A percentile compares a stretch with the other conserved stretches of the same genome.
These are phyloP conservation scores for Sapria himalayana DNA, from an alignment of 345 rosid genomes.

Conservation along the genomic window DNA sequence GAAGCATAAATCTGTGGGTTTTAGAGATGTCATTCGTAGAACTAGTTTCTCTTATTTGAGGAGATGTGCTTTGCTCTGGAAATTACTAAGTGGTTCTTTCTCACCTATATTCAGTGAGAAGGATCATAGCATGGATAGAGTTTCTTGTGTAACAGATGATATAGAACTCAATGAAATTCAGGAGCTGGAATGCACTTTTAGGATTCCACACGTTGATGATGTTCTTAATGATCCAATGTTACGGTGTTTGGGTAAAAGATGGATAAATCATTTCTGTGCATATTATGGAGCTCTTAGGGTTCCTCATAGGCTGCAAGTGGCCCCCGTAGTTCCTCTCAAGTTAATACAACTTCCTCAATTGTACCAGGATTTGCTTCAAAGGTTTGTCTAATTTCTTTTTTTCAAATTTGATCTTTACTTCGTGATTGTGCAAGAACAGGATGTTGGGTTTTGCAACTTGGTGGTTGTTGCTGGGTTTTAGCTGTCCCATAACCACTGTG, in stretches of 20 bases:
- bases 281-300: constrained; percentile 18
- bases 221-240: constrained; percentile 30
- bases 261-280: constrained; percentile 44
- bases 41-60: constrained; percentile 66
- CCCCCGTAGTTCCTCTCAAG: constrained; percentile 60
- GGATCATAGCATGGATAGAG: constrained; percentile 15
- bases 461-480: too few species aligned
- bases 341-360: constrained; percentile 62
- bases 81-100: constrained; percentile 32
- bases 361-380: constrained; percentile 64
- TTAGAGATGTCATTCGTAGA: constrained; percentile 30
- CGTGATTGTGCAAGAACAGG: too few species aligned
- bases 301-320: constrained; percentile 18
- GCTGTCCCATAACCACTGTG: too few species aligned
- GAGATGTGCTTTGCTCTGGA: constrained; percentile 89
- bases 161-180: constrained; percentile 40
- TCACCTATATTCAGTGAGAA: constrained; percentile 28
- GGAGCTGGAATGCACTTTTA: constrained; percentile 53
- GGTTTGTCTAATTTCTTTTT: constrained; percentile 25
- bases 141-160: constrained; percentile 15
- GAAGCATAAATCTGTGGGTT: constrained; percentile 21
- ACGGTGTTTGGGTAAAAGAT: constrained; percentile 26
- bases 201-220: constrained; percentile 41
- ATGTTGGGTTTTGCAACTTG: too few species aligned
- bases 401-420: constrained; percentile 8